A percentile compares a stretch with the other conserved stretches of the same genome.
Conservation (phyloP, 768 basidiomycete genomes). For the Scleroderma citrinum region DNA sequence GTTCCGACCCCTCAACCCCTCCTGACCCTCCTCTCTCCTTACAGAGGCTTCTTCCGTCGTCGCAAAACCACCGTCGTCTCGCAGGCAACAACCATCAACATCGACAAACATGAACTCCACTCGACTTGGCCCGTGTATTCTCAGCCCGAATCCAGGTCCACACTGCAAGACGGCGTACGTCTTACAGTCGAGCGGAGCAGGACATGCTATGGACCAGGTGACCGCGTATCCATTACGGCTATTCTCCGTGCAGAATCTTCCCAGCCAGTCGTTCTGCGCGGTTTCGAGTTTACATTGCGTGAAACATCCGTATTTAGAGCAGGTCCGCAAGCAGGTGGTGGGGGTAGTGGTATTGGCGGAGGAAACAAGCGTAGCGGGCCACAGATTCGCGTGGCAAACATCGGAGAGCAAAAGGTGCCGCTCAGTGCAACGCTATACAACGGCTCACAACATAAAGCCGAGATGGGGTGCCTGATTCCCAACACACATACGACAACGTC, state of each 20-base stretch:
- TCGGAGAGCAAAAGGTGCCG: conserved; percentile 68
- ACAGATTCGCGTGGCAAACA: conserved; percentile 44
- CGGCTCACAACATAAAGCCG: conserved; percentile 64
- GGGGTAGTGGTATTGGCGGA: not conserved
- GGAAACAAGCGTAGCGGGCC: conserved; percentile 53
- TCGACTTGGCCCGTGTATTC: conserved; percentile 90
- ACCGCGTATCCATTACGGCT: conserved; percentile 67
- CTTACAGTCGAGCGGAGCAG: conserved; percentile 70
- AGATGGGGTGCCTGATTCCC: conserved; percentile 66
- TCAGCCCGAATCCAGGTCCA: conserved; percentile 66
- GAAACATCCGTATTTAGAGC: conserved; percentile 76
- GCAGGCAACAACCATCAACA: conserved; percentile 65
- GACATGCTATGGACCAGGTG: conserved; percentile 84
- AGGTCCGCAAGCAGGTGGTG: conserved; percentile 36
- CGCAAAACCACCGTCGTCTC: conserved; percentile 65
- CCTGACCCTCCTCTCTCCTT: not conserved
- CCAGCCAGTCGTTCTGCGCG: conserved; percentile 67
- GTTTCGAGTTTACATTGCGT: conserved; percentile 75
- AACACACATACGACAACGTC: conserved; percentile 75
- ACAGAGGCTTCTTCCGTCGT: conserved; percentile 76
- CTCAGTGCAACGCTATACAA: conserved; percentile 71
- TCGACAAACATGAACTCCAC: conserved; percentile 92
- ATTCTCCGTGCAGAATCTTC: conserved; percentile 66
- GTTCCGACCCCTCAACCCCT: not conserved
- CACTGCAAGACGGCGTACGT: conserved; percentile 60